Evolutionary conservation across 805 yeast species (phyloP).

Genomic region (Zygosaccharomyces lentus): DNA sequence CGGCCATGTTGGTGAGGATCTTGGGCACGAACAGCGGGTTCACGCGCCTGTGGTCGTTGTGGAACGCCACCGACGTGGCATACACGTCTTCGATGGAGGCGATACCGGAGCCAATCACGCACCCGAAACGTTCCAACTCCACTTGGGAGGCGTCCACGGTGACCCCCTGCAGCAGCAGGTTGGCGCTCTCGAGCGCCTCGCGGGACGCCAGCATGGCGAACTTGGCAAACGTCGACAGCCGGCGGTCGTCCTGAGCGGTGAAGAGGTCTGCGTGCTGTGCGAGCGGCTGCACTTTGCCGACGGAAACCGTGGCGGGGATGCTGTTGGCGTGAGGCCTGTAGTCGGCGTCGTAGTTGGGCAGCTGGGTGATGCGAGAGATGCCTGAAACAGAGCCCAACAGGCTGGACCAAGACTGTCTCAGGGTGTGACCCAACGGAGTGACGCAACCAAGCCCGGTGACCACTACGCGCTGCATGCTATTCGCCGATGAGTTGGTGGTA

Average conservation of each 20-base stretch:
- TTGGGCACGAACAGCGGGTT: conserved; percentile 86
- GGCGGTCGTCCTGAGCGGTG: conserved; percentile 46
- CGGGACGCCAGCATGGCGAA: conserved; percentile 71
- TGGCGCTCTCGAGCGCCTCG: conserved; percentile 73
- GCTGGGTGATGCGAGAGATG: conserved; percentile 46
- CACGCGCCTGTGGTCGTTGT: conserved; percentile 45
- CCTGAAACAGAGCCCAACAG: conserved; percentile 55
- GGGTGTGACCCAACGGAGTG: conserved; percentile 81
- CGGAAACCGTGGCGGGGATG: conserved; percentile 62
- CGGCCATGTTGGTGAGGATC: conserved; percentile 86
- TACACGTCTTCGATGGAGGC: conserved; percentile 73
- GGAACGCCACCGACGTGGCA: conserved; percentile 43
- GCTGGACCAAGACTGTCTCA: conserved; percentile 47
- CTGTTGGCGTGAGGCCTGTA: conserved; percentile 40
- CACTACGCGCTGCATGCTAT: conserved; percentile 58
- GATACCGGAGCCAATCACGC: conserved; percentile 89
- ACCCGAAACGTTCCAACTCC: conserved; percentile 44
- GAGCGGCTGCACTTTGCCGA: conserved; percentile 62
- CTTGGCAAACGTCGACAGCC: conserved; percentile 70
- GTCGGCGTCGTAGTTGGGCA: conserved; percentile 36
- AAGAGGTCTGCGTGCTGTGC: conserved; percentile 39
- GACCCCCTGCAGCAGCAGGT: conserved; percentile 40
- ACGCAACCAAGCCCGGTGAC: conserved; percentile 88
- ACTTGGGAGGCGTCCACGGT: conserved; percentile 28
- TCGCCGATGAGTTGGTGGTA: too few species aligned